Base-by-base conservation (phyloP, 2,329 filamentous ascomycete genomes). In the Hypoxylon sp. region DNA sequence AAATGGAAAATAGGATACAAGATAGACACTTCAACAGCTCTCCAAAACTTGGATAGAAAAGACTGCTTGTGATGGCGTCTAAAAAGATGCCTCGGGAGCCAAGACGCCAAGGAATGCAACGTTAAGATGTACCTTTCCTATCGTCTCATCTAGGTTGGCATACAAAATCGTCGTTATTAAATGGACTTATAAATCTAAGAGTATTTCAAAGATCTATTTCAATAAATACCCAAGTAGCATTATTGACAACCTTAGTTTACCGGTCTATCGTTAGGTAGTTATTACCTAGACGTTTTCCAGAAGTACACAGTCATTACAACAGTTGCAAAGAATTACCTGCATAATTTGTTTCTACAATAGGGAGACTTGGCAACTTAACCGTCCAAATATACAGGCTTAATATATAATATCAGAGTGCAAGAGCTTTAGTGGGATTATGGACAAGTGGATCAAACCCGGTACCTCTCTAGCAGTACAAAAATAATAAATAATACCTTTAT, bases 51-150 rank as follows among this genome's bases (percentile, higher is more conserved):
- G n/a, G 36, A 11, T 45, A 10, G n/a, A 30, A 19, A 32, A 13
- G 3, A 17, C 30, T 43, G 41, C 56, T 50, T 17, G 17, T 38
- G 34, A 38, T 49, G 14, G 6, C 10, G 45, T 50, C 9, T 19
- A 28, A 58, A 36, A 13, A 19, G 43, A 41, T 59, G 17, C 43
- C 45, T 50, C 56, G 46, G 55, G 43, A 49, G 56, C 56, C 56
- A 59, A 59, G 56, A 34, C 56, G 56, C 56, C 56, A 59, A 59
- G 53, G 45, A 49, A 59, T 59, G 56, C 34, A 59, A 59, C 56
- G 56, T 58, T 38, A 23, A 30, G 28, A 2, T 30, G 28, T 30
- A 30, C 28, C 28, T 14, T 38, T 45, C n/a, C 25, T 45, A 43
- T 21, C 36, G 17, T 17, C 25, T 38, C 21, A n/a, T 25, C n/a